Evolutionary conservation across 2,329 filamentous ascomycete genomes (phyloP), one percentile per base, ranked within the genome.

Genomic region (Fusarium brachygibbosum): DNA sequence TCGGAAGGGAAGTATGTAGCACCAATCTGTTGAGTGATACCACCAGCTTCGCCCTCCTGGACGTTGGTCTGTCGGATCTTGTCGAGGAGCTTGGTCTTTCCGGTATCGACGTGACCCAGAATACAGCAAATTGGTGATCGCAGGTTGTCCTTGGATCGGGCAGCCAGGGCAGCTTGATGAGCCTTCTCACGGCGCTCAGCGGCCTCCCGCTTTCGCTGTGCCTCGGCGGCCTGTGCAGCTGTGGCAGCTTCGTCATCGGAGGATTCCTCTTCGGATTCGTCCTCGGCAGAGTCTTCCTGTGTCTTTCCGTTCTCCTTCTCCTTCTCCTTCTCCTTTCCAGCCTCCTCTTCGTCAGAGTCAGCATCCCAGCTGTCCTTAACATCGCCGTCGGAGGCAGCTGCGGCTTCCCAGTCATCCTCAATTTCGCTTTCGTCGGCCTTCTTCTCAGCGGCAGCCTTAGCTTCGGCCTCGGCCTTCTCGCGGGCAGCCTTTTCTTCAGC

Each of bases 71-170:
- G 94, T 76, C 96, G 92, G 77, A 99, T 93, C 85, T 99, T 99
- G 86, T 99, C 96, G 61, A 99, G 87, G 68, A 99, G 86, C 84
- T 98, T 99, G n/a, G 96, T 99, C 85, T 99, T 99, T 80, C 96
- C 96, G 45, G 97, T 99, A 90, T 99, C 96, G 88, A 99, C 96
- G 88, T 99, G 96, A 76, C 96, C 96, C 70, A 99, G 89, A 87
- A 99, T 99, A 91, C 95, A 98, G 87, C 96, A 98, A 82, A 99
- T 99, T 54, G 96, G 96, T 40, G 96, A 98, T 61, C 96, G 93
- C 58, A 99, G 88, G 81, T 99, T 91, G 79, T 99, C 94, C 81
- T 93, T 94, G 23, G 95, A 98, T 66, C 94, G 89, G 49, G 95
- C 94, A 44, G 93, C 94, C 77, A 98, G 81, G 19, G 96, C 96